Percentiles rank a stretch among this genome's conserved stretches.
These are phyloP conservation scores for Dentipellis fragilis DNA, from an alignment of 768 basidiomycete genomes.

Conservation along the genomic window DNA sequence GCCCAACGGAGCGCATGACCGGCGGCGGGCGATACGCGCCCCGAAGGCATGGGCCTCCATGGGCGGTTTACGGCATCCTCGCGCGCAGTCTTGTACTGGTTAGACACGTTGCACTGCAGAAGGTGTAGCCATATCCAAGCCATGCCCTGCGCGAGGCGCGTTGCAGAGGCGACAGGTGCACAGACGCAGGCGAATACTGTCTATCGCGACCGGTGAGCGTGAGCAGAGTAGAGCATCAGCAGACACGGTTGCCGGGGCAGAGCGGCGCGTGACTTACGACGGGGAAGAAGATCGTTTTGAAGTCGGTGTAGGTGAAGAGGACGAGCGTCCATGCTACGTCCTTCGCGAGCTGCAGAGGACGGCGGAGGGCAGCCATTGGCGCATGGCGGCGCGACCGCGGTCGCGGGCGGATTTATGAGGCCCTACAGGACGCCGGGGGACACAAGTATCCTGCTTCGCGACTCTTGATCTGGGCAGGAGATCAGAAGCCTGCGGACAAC, in stretches of 20 bases:
- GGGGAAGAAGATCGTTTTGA: neutral
- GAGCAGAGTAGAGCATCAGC: neutral
- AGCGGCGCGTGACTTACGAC: neutral
- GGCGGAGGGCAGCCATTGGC: too few species aligned
- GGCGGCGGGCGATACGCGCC: constrained; percentile 11
- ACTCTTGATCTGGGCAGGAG: too few species aligned
- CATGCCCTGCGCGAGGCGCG: neutral
- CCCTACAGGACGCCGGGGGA: too few species aligned
- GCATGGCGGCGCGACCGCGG: too few species aligned
- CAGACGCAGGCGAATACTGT: neutral
- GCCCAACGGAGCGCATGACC: constrained; percentile 17
- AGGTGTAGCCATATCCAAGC: constrained; percentile 23
- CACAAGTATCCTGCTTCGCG: too few species aligned
- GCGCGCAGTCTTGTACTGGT: constrained; percentile 15
- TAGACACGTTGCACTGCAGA: constrained; percentile 20
- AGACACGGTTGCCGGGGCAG: neutral
- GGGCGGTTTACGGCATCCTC: constrained; percentile 22
- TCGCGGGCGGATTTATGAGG: too few species aligned
- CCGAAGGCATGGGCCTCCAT: constrained; percentile 21
- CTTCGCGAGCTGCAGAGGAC: too few species aligned
- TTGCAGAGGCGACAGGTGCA: neutral
- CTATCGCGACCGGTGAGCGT: neutral
- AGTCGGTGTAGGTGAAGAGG: neutral
- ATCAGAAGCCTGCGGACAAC: too few species aligned
- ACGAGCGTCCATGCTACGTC: too few species aligned